These are phyloP conservation scores for Neofusicoccum sp. DNA, from an alignment of 2,329 filamentous ascomycete genomes.

Conservation along the genomic window DNA sequence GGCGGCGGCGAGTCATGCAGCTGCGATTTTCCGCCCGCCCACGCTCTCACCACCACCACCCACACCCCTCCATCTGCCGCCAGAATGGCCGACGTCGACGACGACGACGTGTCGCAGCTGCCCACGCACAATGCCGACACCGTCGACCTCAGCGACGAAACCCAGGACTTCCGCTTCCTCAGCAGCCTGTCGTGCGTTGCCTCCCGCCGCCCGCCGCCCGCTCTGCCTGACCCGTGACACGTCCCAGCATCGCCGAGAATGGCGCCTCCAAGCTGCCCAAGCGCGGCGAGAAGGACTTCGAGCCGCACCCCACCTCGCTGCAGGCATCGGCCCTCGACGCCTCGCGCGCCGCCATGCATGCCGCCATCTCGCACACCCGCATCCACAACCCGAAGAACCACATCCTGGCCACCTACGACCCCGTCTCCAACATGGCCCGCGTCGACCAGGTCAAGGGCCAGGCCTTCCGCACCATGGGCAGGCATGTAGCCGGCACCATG, in stretches of 20 bases:
- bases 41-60: neutral
- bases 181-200: conserved; percentile 55
- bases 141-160: conserved; percentile 70
- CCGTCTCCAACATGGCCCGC: conserved; percentile 60
- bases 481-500: conserved; percentile 53
- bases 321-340: conserved; percentile 78
- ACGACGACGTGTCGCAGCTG: conserved; percentile 9
- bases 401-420: conserved; percentile 73
- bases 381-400: conserved; percentile 70
- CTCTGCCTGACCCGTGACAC: conserved; percentile 6
- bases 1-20: conserved; percentile 1
- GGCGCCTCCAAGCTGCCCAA: conserved; percentile 69
- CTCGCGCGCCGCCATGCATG: conserved; percentile 85
- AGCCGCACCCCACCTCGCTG: conserved; percentile 82
- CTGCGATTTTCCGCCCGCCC: neutral
- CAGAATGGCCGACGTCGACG: conserved; percentile 19
- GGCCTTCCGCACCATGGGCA: conserved; percentile 77
- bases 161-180: conserved; percentile 83
- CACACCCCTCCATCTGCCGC: neutral
- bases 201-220: neutral
- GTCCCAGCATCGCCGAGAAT: conserved; percentile 28
- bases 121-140: conserved; percentile 22
- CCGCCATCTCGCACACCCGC: conserved; percentile 77
- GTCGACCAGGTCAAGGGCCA: conserved; percentile 73
- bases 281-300: conserved; percentile 96